These are phyloP conservation scores for Trichoderma orchidacearum DNA, from an alignment of 495 filamentous ascomycete species.

Conservation along the genomic window DNA sequence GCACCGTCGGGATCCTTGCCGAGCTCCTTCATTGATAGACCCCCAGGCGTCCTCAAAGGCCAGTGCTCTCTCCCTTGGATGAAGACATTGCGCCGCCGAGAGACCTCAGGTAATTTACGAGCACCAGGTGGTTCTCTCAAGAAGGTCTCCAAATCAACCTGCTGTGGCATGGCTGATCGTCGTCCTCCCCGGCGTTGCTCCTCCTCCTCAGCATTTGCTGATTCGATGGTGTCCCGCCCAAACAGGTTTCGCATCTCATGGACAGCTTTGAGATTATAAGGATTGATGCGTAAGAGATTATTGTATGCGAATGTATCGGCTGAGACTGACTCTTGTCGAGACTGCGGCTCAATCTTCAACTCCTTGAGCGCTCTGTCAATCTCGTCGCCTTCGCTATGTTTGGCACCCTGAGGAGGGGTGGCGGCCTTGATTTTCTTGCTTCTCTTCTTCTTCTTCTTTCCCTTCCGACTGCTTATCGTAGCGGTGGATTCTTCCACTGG, in stretches of 20 bases:
- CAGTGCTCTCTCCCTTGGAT: slow-evolving; percentile 85
- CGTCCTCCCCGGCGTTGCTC: slow-evolving; percentile 15
- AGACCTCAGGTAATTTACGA: slow-evolving; percentile 52
- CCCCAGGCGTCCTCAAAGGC: slow-evolving; percentile 68
- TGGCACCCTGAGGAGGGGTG: background rate
- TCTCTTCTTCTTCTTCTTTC: slow-evolving; percentile 49
- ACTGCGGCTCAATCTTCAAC: slow-evolving; percentile 29
- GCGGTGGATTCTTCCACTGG: slow-evolving; percentile 22
- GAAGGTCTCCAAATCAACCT: slow-evolving; percentile 55
- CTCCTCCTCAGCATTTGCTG: slow-evolving; percentile 41
- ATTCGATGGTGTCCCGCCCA: slow-evolving; percentile 62
- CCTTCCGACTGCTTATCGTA: slow-evolving; percentile 21
- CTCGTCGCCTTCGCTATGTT: slow-evolving; percentile 32
- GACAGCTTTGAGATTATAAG: slow-evolving; percentile 64
- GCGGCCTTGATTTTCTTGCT: slow-evolving; percentile 37
- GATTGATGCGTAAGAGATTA: slow-evolving; percentile 60
- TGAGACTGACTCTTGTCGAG: slow-evolving; percentile 7
- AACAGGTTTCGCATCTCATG: slow-evolving; percentile 95
- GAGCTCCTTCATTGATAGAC: slow-evolving; percentile 72
- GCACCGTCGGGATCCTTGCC: slow-evolving; percentile 30
- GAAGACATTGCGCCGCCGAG: slow-evolving; percentile 64
- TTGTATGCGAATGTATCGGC: slow-evolving; percentile 9
- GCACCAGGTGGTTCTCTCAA: slow-evolving; percentile 45
- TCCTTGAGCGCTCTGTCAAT: slow-evolving; percentile 69
- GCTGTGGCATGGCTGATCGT: slow-evolving; percentile 23